These are phyloP conservation scores for Sherardia arvensis DNA, from an alignment of 257 asterid species.

Conservation along the genomic window DNA sequence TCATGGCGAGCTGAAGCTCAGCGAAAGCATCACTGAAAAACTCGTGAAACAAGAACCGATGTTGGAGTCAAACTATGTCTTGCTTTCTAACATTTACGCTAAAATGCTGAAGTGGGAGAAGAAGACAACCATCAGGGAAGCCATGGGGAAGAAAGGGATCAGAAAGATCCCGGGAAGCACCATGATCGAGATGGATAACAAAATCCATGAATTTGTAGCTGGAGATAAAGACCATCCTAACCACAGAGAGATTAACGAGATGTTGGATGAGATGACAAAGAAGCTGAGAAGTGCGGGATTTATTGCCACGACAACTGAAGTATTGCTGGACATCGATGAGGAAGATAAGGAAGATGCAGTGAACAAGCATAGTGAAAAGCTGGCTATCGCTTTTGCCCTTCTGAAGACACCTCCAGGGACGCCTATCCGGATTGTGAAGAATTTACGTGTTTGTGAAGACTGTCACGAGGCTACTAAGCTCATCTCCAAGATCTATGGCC, in stretches of 20 bases:
- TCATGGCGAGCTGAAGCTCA: constrained; percentile 43
- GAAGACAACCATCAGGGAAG: constrained; percentile 50
- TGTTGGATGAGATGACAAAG: constrained; percentile 56
- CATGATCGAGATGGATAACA: constrained; percentile 50
- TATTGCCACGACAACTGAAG: constrained; percentile 30
- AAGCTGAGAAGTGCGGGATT: constrained; percentile 36
- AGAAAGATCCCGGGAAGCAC: constrained; percentile 72
- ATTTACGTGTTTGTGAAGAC: constrained; percentile 46
- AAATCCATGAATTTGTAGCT: constrained; percentile 42
- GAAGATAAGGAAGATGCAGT: constrained; percentile 57
- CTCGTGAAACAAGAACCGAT: constrained; percentile 46
- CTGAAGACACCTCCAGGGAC: constrained; percentile 38
- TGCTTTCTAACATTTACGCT: constrained; percentile 59
- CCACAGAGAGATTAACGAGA: constrained; percentile 26
- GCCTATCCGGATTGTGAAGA: constrained; percentile 36
- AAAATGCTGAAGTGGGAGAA: constrained; percentile 52
- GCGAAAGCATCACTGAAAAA: constrained; percentile 40
- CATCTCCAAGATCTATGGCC: constrained; percentile 34
- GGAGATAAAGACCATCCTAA: constrained; percentile 43
- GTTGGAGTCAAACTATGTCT: constrained; percentile 54
- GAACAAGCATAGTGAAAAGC: constrained; percentile 44
- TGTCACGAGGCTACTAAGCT: constrained; percentile 52
- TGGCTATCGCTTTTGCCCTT: constrained; percentile 59
- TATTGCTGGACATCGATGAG: constrained; percentile 49
- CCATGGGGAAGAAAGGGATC: constrained; percentile 60